phyloP scores from a whole-genome alignment of 2,329 filamentous ascomycete genomes.

The Purpureocillium takamizusanense region DNA sequence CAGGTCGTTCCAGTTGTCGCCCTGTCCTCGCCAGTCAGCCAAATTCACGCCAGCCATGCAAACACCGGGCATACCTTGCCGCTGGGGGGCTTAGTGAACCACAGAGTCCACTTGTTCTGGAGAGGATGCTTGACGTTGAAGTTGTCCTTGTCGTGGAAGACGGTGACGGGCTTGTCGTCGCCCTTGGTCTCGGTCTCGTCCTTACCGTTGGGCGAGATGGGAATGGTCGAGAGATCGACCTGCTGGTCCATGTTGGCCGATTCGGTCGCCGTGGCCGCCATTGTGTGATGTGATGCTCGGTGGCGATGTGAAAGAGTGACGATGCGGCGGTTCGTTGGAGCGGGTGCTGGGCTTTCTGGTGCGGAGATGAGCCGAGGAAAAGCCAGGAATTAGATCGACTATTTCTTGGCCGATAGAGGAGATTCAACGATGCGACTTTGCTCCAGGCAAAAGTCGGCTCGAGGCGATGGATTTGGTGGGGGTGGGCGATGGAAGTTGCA shows the following conservation, averaged over 20 bases:
- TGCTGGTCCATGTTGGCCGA: slow-evolving; percentile 36
- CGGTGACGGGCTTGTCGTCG: slow-evolving; percentile 65
- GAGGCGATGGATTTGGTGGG: slow-evolving; percentile 7
- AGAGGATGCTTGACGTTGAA: slow-evolving; percentile 99
- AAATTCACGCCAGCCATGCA: slow-evolving; percentile 4
- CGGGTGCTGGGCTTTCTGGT: slow-evolving; percentile 11
- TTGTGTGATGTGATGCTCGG: slow-evolving; percentile 13
- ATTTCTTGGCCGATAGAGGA: slow-evolving; percentile 14
- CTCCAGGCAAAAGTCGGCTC: slow-evolving; percentile 27
- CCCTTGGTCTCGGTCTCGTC: slow-evolving; percentile 39
- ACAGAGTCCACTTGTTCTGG: slow-evolving; percentile 95
- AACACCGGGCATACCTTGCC: slow-evolving; percentile 59
- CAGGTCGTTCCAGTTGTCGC: slow-evolving; percentile 97
- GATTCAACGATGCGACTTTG: slow-evolving; percentile 20
- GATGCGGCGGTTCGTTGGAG: slow-evolving; percentile 11
- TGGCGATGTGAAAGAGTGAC: slow-evolving; percentile 2
- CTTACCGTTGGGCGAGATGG: slow-evolving; percentile 54
- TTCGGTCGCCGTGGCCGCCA: slow-evolving; percentile 26
- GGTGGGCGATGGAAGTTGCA: slow-evolving; percentile 10
- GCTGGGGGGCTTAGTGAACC: slow-evolving; percentile 97
- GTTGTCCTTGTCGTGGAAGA: slow-evolving; percentile 97
- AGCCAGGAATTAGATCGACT: slow-evolving; percentile 15
- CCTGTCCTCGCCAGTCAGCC: slow-evolving; percentile 37
- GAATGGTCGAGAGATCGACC: slow-evolving; percentile 60
- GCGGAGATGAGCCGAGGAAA: slow-evolving; percentile 2